phyloP scores from a whole-genome alignment of 345 rosid species.

The Eucalyptus brandiana region DNA sequence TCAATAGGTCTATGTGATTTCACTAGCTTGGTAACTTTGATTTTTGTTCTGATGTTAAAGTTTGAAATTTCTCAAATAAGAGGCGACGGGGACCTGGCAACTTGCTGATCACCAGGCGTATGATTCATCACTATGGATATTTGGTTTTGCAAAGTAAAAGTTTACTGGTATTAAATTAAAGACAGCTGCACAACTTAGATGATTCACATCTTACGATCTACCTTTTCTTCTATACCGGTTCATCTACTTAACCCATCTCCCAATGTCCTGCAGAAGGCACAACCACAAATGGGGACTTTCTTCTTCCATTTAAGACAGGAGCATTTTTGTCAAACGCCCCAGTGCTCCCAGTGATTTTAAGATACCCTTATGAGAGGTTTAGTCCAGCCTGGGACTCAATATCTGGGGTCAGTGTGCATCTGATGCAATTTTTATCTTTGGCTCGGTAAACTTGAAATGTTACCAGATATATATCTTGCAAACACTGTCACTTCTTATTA shows the following conservation, averaged over 20 bases:
- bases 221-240: not conserved
- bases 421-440: not conserved
- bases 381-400: conserved; percentile 96
- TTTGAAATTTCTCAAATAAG: not conserved
- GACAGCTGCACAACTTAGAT: not conserved
- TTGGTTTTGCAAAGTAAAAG: not conserved
- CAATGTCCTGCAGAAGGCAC: conserved; percentile 72
- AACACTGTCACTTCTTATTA: not conserved
- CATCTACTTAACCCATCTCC: not conserved
- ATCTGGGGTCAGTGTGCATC: conserved; percentile 59
- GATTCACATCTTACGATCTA: not conserved
- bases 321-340: conserved; percentile 85
- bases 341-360: conserved; percentile 72
- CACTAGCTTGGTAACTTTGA: not conserved
- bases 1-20: not conserved
- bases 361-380: conserved; percentile 75
- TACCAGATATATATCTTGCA: not conserved
- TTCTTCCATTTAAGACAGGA: conserved; percentile 94
- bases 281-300: conserved; percentile 86
- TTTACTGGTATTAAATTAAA: not conserved
- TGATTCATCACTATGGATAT: not conserved
- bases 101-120: not conserved
- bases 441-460: not conserved
- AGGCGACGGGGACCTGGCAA: not conserved
- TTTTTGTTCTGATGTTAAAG: not conserved